Evolutionary conservation across 108 stramenopile species (phyloP).

Genomic region (Pseudonitzschia multiseries): DNA sequence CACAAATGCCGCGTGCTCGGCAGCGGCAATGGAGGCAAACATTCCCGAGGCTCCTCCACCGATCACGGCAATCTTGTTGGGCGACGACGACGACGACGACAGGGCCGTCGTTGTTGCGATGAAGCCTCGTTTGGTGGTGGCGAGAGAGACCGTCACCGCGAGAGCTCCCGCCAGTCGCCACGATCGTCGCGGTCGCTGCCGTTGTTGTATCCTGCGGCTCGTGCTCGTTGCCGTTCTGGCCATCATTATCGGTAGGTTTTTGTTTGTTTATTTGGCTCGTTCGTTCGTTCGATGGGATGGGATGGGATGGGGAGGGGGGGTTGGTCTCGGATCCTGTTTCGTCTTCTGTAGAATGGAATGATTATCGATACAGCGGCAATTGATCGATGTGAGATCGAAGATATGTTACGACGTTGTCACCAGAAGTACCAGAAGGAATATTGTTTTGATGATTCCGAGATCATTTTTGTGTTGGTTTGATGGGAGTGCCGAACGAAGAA

Average conservation of each 20-base stretch:
- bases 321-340: too few species aligned
- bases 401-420: too few species aligned
- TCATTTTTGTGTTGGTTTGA: too few species aligned
- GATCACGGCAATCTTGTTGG: conserved; percentile 37
- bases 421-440: too few species aligned
- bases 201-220: neutral
- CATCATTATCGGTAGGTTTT: neutral
- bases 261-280: too few species aligned
- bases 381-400: neutral
- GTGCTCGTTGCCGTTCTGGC: neutral
- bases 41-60: conserved; percentile 55
- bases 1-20: conserved; percentile 7
- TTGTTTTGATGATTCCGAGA: too few species aligned
- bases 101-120: neutral
- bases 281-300: too few species aligned
- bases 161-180: conserved; percentile 14
- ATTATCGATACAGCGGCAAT: too few species aligned
- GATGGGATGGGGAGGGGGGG: too few species aligned
- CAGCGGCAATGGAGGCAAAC: conserved; percentile 51
- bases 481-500: too few species aligned
- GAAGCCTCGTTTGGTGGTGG: conserved; percentile 18
- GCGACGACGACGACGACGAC: neutral
- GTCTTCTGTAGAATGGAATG: too few species aligned
- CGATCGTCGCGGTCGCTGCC: neutral
- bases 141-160: neutral